Conservation (phyloP, 768 basidiomycete species). For the Lanmaoa pseudosensibilis region DNA sequence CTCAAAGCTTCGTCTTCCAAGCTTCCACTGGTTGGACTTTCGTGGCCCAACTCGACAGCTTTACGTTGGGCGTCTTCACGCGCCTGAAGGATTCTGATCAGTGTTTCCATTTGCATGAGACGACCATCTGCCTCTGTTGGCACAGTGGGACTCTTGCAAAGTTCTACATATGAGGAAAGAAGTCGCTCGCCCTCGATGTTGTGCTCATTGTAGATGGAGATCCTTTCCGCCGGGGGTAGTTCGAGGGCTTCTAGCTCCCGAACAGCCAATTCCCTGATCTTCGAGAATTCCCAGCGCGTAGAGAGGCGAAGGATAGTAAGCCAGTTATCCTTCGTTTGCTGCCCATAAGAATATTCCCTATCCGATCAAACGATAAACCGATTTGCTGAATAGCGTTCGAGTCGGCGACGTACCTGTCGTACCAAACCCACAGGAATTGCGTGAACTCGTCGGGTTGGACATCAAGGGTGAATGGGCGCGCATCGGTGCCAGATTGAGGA, state of each 20-base stretch:
- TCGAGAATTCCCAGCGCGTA: slow-evolving; percentile 53
- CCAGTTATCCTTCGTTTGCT: slow-evolving; percentile 55
- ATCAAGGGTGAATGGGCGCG: slow-evolving; percentile 44
- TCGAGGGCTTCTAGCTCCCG: slow-evolving; percentile 52
- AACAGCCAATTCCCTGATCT: slow-evolving; percentile 51
- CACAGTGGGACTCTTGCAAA: slow-evolving; percentile 54
- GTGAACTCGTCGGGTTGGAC: slow-evolving; percentile 46
- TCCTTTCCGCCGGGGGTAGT: slow-evolving; percentile 50
- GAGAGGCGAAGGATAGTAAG: slow-evolving; percentile 52
- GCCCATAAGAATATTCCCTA: slow-evolving; percentile 55
- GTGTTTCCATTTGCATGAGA: slow-evolving; percentile 54
- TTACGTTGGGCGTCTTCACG: slow-evolving; percentile 49
- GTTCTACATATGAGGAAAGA: slow-evolving; percentile 48
- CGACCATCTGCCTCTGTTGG: slow-evolving; percentile 53
- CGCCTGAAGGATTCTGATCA: slow-evolving; percentile 51
- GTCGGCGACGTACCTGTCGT: slow-evolving; percentile 44
- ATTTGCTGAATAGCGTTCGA: background rate
- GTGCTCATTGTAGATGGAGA: slow-evolving; percentile 56
- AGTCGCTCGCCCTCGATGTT: slow-evolving; percentile 52
- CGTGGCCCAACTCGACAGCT: slow-evolving; percentile 28
- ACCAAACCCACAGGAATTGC: slow-evolving; percentile 58
- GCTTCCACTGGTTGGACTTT: slow-evolving; percentile 35
- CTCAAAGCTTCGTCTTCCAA: slow-evolving; percentile 32
- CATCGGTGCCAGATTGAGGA: slow-evolving; percentile 37
- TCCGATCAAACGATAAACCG: background rate